Evolutionary conservation across 1,139 yeast genomes (phyloP).

Genomic region (Pichia sp.): DNA sequence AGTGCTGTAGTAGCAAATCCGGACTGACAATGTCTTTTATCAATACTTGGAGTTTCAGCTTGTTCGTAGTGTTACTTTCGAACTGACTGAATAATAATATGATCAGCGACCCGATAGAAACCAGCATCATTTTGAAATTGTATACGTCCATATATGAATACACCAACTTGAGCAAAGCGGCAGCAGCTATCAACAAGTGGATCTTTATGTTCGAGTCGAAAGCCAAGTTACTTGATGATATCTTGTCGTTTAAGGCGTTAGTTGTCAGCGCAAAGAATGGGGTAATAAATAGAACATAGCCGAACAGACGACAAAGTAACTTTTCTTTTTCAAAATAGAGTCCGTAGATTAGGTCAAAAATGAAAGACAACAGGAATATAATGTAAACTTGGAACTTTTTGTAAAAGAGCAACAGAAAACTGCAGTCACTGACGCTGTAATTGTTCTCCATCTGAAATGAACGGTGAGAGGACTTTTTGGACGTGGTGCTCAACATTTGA

Average conservation of each 20-base stretch:
- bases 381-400: slow-evolving; percentile 22
- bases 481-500: slow-evolving; percentile 15
- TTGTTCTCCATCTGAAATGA: slow-evolving; percentile 21
- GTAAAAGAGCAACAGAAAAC: slow-evolving; percentile 10
- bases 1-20: slow-evolving; percentile 22
- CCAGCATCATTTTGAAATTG: slow-evolving; percentile 29
- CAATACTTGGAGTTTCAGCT: slow-evolving; percentile 9
- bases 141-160: slow-evolving; percentile 17
- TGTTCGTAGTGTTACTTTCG: slow-evolving; percentile 19
- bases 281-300: slow-evolving; percentile 22
- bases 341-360: slow-evolving; percentile 2
- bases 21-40: slow-evolving; percentile 23
- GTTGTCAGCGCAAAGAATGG: slow-evolving; percentile 15
- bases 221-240: not conserved
- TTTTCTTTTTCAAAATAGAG: not conserved
- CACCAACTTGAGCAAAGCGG: slow-evolving; percentile 14
- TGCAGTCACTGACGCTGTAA: slow-evolving; percentile 16
- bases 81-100: slow-evolving; percentile 28
- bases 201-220: not conserved
- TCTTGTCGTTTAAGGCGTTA: not conserved
- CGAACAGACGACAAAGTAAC: slow-evolving; percentile 13
- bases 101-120: slow-evolving; percentile 28
- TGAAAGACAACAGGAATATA: slow-evolving; percentile 14
- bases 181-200: slow-evolving; percentile 3
- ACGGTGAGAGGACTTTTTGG: slow-evolving; percentile 10